These are phyloP conservation scores for Lotus japonicus DNA, from an alignment of 306 rosid species.

Conservation along the genomic window DNA sequence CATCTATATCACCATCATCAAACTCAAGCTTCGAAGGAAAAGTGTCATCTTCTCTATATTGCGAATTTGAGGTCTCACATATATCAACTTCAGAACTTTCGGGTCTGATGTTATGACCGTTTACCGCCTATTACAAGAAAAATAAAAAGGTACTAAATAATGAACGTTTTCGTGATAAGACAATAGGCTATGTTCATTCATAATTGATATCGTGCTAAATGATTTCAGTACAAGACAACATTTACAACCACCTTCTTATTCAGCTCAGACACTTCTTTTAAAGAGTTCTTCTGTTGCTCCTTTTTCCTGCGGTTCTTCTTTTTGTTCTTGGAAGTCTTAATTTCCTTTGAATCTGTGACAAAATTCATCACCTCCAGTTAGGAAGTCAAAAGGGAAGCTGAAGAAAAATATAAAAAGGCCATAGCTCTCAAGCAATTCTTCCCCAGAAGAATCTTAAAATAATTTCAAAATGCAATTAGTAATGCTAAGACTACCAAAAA, in stretches of 20 bases:
- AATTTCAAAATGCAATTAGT: slow-evolving; percentile 1
- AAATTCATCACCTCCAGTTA: slow-evolving; percentile 25
- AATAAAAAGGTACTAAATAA: background rate
- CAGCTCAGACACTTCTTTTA: slow-evolving; percentile 41
- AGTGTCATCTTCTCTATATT: slow-evolving; percentile 26
- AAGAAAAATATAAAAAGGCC: background rate
- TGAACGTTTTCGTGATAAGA: background rate
- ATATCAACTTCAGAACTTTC: slow-evolving; percentile 41
- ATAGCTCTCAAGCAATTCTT: background rate
- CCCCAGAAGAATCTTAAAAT: background rate
- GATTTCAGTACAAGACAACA: background rate
- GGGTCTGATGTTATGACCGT: slow-evolving; percentile 42
- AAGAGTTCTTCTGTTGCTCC: slow-evolving; percentile 61
- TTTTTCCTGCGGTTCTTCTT: slow-evolving; percentile 87
- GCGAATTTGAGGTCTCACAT: slow-evolving; percentile 51
- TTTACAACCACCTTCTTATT: slow-evolving; percentile 41
- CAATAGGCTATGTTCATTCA: background rate
- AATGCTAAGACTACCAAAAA: no score
- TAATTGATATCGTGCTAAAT: slow-evolving; percentile 5
- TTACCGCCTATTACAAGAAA: slow-evolving; percentile 45
- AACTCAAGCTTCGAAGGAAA: slow-evolving; percentile 42
- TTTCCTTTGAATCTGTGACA: slow-evolving; percentile 63
- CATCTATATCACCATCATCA: slow-evolving; percentile 74
- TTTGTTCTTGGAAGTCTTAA: slow-evolving; percentile 65
- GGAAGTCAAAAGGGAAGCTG: slow-evolving; percentile 15